Evolutionary conservation across 441 rosid species (phyloP).

Genomic region (Manihot esculenta): DNA sequence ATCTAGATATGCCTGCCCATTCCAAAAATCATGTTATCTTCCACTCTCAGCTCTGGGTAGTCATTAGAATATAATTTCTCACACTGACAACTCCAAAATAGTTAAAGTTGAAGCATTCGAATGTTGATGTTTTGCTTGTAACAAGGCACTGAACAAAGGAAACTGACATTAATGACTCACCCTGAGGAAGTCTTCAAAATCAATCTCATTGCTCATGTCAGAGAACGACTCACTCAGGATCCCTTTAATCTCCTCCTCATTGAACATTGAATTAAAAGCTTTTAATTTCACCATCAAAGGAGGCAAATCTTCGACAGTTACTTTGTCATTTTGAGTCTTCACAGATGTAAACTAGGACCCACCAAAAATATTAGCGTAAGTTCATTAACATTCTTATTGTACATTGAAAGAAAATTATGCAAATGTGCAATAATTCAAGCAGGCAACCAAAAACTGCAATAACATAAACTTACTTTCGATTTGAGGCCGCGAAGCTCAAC

Average conservation of each 20-base stretch:
- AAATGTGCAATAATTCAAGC: constrained; percentile 1
- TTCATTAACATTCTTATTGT: constrained; percentile 9
- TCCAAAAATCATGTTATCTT: constrained; percentile 20
- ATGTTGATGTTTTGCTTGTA: neutral
- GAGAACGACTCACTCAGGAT: constrained; percentile 48
- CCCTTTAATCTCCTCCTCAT: constrained; percentile 69
- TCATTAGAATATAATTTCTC: constrained; percentile 9
- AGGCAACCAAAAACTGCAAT: constrained; percentile 15
- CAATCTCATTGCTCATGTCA: constrained; percentile 56
- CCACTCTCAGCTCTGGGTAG: neutral
- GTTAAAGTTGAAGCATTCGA: neutral
- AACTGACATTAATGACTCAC: constrained; percentile 40
- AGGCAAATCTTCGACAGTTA: constrained; percentile 65
- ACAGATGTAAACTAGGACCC: constrained; percentile 53
- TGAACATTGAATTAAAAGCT: constrained; percentile 52
- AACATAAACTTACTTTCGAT: constrained; percentile 54
- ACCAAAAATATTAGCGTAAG: constrained; percentile 11
- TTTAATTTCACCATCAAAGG: constrained; percentile 65
- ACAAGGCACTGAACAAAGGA: neutral
- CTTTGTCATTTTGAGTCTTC: constrained; percentile 57
- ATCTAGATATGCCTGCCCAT: constrained; percentile 62
- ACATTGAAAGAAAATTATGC: neutral
- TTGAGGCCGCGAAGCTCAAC: constrained; percentile 92
- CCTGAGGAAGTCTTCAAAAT: constrained; percentile 88
- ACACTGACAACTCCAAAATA: neutral